Evolutionary conservation across 179 eudicot species (phyloP), one percentile per base, ranked within the genome.

Genomic region (Spinacia oleracea): DNA sequence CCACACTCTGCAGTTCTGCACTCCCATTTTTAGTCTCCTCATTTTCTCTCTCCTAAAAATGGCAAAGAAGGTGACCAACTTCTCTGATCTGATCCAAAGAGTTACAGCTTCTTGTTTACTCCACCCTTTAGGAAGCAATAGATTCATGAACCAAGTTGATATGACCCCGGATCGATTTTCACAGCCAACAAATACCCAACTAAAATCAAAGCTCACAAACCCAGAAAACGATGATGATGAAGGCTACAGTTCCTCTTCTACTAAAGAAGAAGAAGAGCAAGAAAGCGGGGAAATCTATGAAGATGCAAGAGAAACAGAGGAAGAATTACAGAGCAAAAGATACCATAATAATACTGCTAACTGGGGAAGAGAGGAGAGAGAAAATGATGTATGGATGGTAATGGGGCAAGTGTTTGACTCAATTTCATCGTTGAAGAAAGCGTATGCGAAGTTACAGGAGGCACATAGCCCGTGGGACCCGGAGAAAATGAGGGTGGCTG

Each of bases 71-170:
- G 91, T 89, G 64, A 84, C 94, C 8, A 90, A 91, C 70, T 91
- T 96, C 82, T 88, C 99, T 74, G 97, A 94, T 92, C 98, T 96
- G 85, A 89, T 96, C 89, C 98, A 96, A 78, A 87, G 98, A 6
- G 99, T 92, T 73, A 90, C 99, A 32, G 91, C 97, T 1, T 84
- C 89, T 9, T 96, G 99, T 85, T 84, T 96, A 75, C 90, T 91
- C 45, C 91, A 93, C 68, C 96, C 99, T 2, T 87, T 93, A 50
- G 89, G 89, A 16, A 81, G 76, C 31, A 69, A 31, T 70, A 76
- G 87, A 27, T 87, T 85, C 63, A 75, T 21, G 5, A 20, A 71
- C 68, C 71, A 77, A 65, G 72, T 73, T 73, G 79, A 82, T 18
- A 80, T 51, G 71, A 85, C 71, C 42, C 83, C 84, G 51, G 75